A percentile compares a stretch with the other conserved stretches of the same genome.
Evolutionary conservation across 352 stramenopile genomes (phyloP).

Genomic region (Peronospora belbahrii): DNA sequence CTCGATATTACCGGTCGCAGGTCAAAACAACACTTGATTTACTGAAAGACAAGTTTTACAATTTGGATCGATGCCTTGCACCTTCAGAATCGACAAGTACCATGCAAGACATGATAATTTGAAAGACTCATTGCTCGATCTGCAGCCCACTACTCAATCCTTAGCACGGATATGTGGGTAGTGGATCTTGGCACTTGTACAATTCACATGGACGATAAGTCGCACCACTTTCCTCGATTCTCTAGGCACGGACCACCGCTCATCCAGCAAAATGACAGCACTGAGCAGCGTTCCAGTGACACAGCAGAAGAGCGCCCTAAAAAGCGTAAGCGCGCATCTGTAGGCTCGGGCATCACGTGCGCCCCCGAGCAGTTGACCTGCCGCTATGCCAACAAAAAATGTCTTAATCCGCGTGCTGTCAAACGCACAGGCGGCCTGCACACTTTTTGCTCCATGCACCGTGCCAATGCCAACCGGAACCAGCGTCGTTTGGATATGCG

Average conservation of each 20-base stretch:
- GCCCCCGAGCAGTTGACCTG: conserved; percentile 37
- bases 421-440: conserved; percentile 55
- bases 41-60: conserved; percentile 17
- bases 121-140: conserved; percentile 29
- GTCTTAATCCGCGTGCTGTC: conserved; percentile 35
- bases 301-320: conserved; percentile 5
- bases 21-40: conserved; percentile 22
- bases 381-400: conserved; percentile 63
- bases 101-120: conserved; percentile 16
- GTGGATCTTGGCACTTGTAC: conserved; percentile 22
- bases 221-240: conserved; percentile 1
- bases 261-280: conserved; percentile 8
- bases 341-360: conserved; percentile 28
- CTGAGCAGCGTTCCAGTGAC: conserved; percentile 1
- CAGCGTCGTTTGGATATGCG: conserved; percentile 53
- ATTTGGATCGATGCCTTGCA: conserved; percentile 13
- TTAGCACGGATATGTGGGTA: conserved; percentile 18
- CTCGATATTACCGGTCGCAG: conserved; percentile 13
- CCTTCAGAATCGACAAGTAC: conserved; percentile 6
- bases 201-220: conserved; percentile 33
- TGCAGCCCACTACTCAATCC: conserved; percentile 7
- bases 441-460: conserved; percentile 57
- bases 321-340: conserved; percentile 18
- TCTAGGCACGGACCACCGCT: conserved; percentile 2
- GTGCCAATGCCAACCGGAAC: conserved; percentile 60